phyloP scores from a whole-genome alignment of 768 basidiomycete species.

The Tulasnella sp. region DNA sequence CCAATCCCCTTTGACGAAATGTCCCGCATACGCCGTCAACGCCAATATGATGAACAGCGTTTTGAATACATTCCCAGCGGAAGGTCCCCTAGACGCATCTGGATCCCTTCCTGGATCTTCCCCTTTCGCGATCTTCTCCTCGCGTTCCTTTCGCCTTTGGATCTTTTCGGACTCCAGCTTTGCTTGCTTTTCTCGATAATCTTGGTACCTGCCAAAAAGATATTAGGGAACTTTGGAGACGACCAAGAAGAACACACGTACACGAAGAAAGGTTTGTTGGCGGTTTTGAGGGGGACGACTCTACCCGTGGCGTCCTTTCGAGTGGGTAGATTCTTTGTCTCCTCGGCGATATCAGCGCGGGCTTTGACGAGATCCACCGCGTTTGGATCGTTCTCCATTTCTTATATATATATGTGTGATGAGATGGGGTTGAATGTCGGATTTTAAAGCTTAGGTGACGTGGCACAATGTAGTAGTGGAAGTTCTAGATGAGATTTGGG shows the following conservation, averaged over 20 bases:
- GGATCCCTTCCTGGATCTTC: constrained; percentile 65
- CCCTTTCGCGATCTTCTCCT: constrained; percentile 61
- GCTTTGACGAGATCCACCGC: constrained; percentile 1
- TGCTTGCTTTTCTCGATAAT: constrained; percentile 42
- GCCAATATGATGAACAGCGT: constrained; percentile 50
- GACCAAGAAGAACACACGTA: too few species aligned
- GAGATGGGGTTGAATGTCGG: too few species aligned
- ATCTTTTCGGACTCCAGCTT: constrained; percentile 55
- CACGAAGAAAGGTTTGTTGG: constrained; percentile 79
- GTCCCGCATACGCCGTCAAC: constrained; percentile 51
- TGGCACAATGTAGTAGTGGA: too few species aligned
- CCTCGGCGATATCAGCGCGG: constrained; percentile 5
- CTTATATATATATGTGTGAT: background rate
- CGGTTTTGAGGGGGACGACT: constrained; percentile 68
- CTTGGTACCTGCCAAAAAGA: constrained; percentile 20
- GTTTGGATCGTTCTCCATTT: background rate
- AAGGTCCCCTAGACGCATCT: constrained; percentile 48
- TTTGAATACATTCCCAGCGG: constrained; percentile 46
- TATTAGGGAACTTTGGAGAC: constrained; percentile 33
- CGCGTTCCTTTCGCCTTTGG: constrained; percentile 58
- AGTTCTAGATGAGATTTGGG: too few species aligned
- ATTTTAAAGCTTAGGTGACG: too few species aligned
- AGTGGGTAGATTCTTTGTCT: constrained; percentile 17
- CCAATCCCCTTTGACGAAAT: constrained; percentile 80
- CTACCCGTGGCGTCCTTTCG: constrained; percentile 45